Conservation (phyloP, 2,329 filamentous ascomycete genomes). For the Paraphoma sp. region DNA sequence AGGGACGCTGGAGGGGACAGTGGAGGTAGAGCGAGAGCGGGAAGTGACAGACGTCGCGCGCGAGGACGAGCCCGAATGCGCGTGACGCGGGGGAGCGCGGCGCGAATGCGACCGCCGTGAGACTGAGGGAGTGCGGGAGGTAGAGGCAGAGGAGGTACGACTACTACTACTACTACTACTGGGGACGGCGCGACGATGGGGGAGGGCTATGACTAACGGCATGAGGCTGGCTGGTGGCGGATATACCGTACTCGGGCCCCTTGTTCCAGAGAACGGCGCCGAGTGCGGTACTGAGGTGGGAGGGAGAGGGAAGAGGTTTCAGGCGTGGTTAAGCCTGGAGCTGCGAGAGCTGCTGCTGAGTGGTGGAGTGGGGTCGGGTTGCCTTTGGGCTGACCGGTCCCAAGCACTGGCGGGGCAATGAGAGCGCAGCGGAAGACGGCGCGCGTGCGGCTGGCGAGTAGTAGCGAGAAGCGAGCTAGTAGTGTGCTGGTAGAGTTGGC, state of each 20-base stretch:
- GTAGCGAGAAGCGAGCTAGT: constrained; percentile 1
- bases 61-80: constrained; percentile 18
- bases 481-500: not conserved
- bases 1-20: constrained; percentile 33
- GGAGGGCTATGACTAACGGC: constrained; percentile 52
- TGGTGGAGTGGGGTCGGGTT: constrained; percentile 8
- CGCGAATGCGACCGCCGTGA: too few species aligned
- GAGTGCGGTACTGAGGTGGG: constrained; percentile 39
- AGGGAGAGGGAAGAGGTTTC: constrained; percentile 8
- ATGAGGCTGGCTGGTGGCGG: constrained; percentile 45
- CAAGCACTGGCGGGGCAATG: constrained; percentile 3
- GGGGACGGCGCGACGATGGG: constrained; percentile 35
- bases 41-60: constrained; percentile 26
- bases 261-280: constrained; percentile 49
- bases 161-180: not conserved
- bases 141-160: not conserved
- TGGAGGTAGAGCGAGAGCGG: constrained; percentile 8
- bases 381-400: constrained; percentile 18
- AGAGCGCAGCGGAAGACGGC: not conserved
- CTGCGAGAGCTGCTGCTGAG: constrained; percentile 10
- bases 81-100: constrained; percentile 6
- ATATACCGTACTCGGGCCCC: constrained; percentile 43
- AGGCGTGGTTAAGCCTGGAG: constrained; percentile 16
- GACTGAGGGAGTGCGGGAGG: not conserved
- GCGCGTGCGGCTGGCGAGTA: not conserved